A percentile compares a stretch with the other conserved stretches of the same genome.
phyloP scores from a whole-genome alignment of 495 filamentous ascomycete genomes.

The Hypoxylon crocopeplum region DNA sequence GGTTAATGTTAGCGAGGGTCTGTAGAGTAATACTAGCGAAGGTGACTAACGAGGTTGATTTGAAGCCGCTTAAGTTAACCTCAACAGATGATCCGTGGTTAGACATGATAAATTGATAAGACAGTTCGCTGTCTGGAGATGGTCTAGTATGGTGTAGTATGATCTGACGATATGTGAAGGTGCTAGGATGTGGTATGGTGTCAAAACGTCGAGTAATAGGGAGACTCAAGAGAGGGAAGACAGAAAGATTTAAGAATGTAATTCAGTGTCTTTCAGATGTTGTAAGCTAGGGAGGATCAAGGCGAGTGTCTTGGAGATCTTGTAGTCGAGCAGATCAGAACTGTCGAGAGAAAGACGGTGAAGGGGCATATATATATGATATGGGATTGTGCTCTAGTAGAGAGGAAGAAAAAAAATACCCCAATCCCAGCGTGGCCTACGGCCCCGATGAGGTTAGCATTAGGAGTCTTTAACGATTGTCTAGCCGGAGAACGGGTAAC shows the following conservation, averaged over 20 bases:
- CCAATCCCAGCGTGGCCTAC: not conserved
- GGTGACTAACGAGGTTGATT: slow-evolving; percentile 20
- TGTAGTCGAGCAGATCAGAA: not conserved
- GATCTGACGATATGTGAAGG: not conserved
- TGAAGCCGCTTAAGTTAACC: not conserved
- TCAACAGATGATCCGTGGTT: slow-evolving; percentile 5
- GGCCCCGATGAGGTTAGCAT: not conserved
- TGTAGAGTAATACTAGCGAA: not conserved
- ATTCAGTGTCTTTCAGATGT: not conserved
- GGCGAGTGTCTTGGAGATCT: slow-evolving; percentile 1
- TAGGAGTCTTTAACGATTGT: slow-evolving; percentile 6
- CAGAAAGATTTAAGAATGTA: not conserved
- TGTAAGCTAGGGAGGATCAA: not conserved
- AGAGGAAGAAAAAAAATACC: not conserved
- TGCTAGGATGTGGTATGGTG: not conserved
- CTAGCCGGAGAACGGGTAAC: slow-evolving; percentile 7
- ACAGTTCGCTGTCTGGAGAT: not conserved
- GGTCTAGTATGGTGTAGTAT: not conserved
- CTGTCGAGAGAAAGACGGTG: slow-evolving; percentile 12
- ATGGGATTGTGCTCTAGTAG: not conserved
- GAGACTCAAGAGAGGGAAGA: not conserved
- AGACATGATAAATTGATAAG: slow-evolving; percentile 7
- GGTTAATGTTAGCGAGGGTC: not conserved
- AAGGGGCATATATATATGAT: slow-evolving; percentile 17
- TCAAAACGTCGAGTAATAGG: not conserved